Percentiles rank a stretch among this genome's conserved stretches.
Evolutionary conservation across 2,329 filamentous ascomycete species (phyloP).

Genomic region (Fusarium tjaetaba): DNA sequence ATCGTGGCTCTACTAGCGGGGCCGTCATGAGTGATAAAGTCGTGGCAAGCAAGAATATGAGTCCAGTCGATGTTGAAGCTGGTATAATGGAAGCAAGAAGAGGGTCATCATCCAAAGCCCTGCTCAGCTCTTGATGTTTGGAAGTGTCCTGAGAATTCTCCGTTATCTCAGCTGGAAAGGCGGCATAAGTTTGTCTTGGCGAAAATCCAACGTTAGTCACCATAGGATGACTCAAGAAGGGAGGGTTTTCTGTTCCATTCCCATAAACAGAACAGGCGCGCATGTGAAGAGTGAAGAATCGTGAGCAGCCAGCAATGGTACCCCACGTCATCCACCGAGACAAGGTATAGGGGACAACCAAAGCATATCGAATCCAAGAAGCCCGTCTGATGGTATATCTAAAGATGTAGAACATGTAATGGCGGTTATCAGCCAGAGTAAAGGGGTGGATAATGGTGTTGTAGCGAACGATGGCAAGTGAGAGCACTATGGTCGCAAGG

Average conservation of each 20-base stretch:
- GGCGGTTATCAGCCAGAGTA: slow-evolving; percentile 93
- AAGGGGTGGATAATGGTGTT: slow-evolving; percentile 98
- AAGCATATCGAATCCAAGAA: slow-evolving; percentile 70
- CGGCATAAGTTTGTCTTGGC: slow-evolving; percentile 14
- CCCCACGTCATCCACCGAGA: slow-evolving; percentile 76
- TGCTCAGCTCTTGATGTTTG: slow-evolving; percentile 3
- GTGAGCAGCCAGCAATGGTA: slow-evolving; percentile 61
- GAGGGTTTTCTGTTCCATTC: not conserved
- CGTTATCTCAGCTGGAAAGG: slow-evolving; percentile 1
- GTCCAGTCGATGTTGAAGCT: slow-evolving; percentile 59
- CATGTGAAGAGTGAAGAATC: slow-evolving; percentile 26
- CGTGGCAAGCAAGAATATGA: slow-evolving; percentile 74
- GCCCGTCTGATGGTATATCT: slow-evolving; percentile 79
- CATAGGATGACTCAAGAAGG: slow-evolving; percentile 47
- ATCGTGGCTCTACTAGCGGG: slow-evolving; percentile 92
- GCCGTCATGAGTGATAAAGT: slow-evolving; percentile 84
- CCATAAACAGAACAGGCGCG: slow-evolving; percentile 30
- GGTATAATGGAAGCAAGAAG: slow-evolving; percentile 44
- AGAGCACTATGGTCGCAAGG: slow-evolving; percentile 48
- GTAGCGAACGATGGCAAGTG: slow-evolving; percentile 68
- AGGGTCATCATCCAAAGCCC: slow-evolving; percentile 41
- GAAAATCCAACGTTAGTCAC: slow-evolving; percentile 12
- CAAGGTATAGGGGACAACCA: slow-evolving; percentile 75
- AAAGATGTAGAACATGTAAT: slow-evolving; percentile 98
- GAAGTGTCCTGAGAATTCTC: slow-evolving; percentile 3